Percentiles rank a stretch among this genome's conserved stretches.
Evolutionary conservation across 108 stramenopile genomes (phyloP).

Genomic region (Cylindrotheca fusiformis): DNA sequence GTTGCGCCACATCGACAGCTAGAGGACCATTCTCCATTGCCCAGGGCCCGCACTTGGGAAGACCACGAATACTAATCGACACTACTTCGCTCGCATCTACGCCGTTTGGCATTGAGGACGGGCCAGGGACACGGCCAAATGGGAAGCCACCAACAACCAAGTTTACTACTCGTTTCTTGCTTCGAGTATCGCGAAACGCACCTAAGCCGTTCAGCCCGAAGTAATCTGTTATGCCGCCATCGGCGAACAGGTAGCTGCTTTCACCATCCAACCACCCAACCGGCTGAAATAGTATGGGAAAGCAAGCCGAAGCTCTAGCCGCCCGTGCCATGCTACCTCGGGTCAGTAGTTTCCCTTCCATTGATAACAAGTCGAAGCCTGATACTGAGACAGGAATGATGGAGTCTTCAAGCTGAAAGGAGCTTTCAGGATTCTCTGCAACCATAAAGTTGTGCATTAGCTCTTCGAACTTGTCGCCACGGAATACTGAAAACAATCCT

Average conservation of each 20-base stretch:
- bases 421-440: slow-evolving; percentile 3
- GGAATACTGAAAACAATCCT: slow-evolving; percentile 48
- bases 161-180: slow-evolving; percentile 53
- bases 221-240: slow-evolving; percentile 70
- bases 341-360: slow-evolving; percentile 46
- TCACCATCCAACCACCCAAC: slow-evolving; percentile 49
- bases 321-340: slow-evolving; percentile 74
- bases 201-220: slow-evolving; percentile 56
- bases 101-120: slow-evolving; percentile 36
- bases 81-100: slow-evolving; percentile 41
- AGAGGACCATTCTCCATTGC: slow-evolving; percentile 69
- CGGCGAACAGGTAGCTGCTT: slow-evolving; percentile 39
- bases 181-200: not conserved
- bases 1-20: slow-evolving; percentile 57
- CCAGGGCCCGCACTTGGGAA: slow-evolving; percentile 75
- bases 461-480: slow-evolving; percentile 65
- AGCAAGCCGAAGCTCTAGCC: slow-evolving; percentile 73
- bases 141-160: slow-evolving; percentile 58
- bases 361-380: slow-evolving; percentile 54
- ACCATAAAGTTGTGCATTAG: slow-evolving; percentile 49
- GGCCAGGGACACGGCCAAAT: slow-evolving; percentile 19
- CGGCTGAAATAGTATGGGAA: slow-evolving; percentile 76
- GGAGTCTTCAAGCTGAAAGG: slow-evolving; percentile 56
- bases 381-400: slow-evolving; percentile 73
- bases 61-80: slow-evolving; percentile 57